phyloP scores from a whole-genome alignment of 805 yeast genomes.

The Cyberlindnera xylosilytica region DNA sequence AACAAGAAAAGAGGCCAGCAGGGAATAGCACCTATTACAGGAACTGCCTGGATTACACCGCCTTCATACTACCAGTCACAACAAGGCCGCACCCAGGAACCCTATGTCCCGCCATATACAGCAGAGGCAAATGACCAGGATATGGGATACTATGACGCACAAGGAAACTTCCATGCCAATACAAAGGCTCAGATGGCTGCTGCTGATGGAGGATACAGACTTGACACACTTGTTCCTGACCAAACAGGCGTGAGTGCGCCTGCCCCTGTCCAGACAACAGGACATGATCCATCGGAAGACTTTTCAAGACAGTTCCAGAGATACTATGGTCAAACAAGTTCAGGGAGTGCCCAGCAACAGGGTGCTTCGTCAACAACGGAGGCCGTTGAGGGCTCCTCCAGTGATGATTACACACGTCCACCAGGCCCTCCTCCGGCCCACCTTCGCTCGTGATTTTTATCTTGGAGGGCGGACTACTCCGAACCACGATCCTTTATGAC shows the following conservation, averaged over 20 bases:
- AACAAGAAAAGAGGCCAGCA: constrained; percentile 46
- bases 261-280: constrained; percentile 15
- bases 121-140: constrained; percentile 67
- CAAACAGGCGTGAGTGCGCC: constrained; percentile 21
- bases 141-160: constrained; percentile 52
- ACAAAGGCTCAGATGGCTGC: constrained; percentile 28
- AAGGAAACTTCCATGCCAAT: constrained; percentile 32
- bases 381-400: not conserved
- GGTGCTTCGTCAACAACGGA: not conserved
- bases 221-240: constrained; percentile 23
- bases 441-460: constrained; percentile 1
- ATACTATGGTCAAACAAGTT: constrained; percentile 15
- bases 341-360: not conserved
- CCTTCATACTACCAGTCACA: constrained; percentile 52
- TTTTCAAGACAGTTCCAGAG: constrained; percentile 27
- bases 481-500: too few species aligned
- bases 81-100: constrained; percentile 39
- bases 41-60: constrained; percentile 87
- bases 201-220: constrained; percentile 12
- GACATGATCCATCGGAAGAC: constrained; percentile 15
- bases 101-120: constrained; percentile 68
- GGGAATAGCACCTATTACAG: constrained; percentile 59
- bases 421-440: constrained; percentile 28
- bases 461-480: not conserved
- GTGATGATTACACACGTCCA: constrained; percentile 19